Evolutionary conservation across 2,329 filamentous ascomycete genomes (phyloP).

Genomic region (Colletotrichum agaves): DNA sequence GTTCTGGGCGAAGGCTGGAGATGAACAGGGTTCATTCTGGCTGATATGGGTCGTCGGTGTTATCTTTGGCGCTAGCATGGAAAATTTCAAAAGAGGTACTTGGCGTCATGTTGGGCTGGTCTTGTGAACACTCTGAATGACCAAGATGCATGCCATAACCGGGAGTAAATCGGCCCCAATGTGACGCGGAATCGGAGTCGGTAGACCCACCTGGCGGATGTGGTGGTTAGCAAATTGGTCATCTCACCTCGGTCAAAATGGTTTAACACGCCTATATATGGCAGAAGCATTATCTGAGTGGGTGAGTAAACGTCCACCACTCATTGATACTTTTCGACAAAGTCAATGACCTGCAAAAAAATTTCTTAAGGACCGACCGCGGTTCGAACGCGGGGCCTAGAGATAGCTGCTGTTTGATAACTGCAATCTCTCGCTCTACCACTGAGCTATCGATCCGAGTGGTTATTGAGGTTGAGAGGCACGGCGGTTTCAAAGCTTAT

Average conservation of each 20-base stretch:
- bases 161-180: constrained; percentile 23
- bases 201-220: constrained; percentile 12
- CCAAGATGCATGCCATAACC: neutral
- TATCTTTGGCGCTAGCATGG: neutral
- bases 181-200: constrained; percentile 15
- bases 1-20: neutral
- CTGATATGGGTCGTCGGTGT: neutral
- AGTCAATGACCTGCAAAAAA: neutral
- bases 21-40: constrained; percentile 4
- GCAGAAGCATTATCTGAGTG: neutral
- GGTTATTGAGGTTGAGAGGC: fast-evolving
- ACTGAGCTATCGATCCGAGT: constrained; percentile 38
- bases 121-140: neutral
- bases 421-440: constrained; percentile 39
- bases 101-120: neutral
- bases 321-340: neutral
- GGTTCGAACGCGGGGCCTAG: constrained; percentile 38
- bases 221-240: too few relatives aligned
- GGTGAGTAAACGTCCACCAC: neutral
- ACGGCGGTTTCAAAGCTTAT: fast-evolving
- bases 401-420: constrained; percentile 5
- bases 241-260: neutral
- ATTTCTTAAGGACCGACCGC: constrained; percentile 33
- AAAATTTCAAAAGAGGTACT: neutral
- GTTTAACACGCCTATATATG: neutral